A percentile compares a stretch with the other conserved stretches of the same genome.
These are phyloP conservation scores for Russula virescens DNA, from an alignment of 768 basidiomycete species.

Conservation along the genomic window DNA sequence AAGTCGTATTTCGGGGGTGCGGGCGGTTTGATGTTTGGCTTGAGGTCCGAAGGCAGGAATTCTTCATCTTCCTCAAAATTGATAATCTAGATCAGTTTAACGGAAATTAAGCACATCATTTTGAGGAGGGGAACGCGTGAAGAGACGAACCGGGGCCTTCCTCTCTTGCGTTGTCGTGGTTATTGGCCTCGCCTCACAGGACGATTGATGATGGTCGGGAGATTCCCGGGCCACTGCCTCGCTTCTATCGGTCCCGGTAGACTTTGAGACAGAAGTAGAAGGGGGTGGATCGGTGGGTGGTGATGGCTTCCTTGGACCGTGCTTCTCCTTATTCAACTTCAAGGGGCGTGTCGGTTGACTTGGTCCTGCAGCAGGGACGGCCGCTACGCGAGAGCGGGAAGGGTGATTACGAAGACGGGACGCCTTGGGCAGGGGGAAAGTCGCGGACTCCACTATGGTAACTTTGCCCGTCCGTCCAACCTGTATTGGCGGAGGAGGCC, in stretches of 20 bases:
- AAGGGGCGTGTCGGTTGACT: constrained; percentile 2
- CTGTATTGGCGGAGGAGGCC: constrained; percentile 14
- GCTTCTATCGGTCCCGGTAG: constrained; percentile 5
- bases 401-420: constrained; percentile 6
- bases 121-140: neutral
- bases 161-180: constrained; percentile 12
- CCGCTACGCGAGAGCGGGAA: constrained; percentile 5
- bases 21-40: constrained; percentile 13
- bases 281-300: neutral
- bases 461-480: constrained; percentile 3
- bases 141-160: constrained; percentile 11
- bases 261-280: neutral
- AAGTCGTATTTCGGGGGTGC: constrained; percentile 17
- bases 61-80: constrained; percentile 19
- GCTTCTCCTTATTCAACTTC: constrained; percentile 4
- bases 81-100: constrained; percentile 20
- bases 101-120: constrained; percentile 16
- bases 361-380: neutral
- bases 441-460: neutral
- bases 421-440: constrained; percentile 16
- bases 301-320: neutral
- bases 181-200: neutral
- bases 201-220: constrained; percentile 1
- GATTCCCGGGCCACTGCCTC: constrained; percentile 12
- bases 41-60: constrained; percentile 20